Evolutionary conservation across 495 filamentous ascomycete genomes (phyloP).

Genomic region (Tuber borchii): DNA sequence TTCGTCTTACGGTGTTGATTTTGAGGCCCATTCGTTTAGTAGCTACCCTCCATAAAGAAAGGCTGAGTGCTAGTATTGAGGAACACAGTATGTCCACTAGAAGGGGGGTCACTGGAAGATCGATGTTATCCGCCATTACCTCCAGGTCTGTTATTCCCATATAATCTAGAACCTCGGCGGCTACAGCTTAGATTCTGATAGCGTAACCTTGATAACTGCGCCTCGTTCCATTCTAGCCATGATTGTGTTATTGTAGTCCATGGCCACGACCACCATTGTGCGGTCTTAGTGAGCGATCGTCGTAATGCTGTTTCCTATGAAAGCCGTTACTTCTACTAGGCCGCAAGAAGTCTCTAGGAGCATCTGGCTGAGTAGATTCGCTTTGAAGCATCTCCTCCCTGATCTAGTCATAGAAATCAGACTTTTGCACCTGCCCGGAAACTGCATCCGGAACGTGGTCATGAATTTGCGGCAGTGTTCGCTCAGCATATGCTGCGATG

Average conservation of each 20-base stretch:
- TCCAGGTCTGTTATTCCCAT: conserved; percentile 17
- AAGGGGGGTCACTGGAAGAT: conserved; percentile 20
- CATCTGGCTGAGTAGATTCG: not conserved
- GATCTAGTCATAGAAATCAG: not conserved
- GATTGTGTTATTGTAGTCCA: not conserved
- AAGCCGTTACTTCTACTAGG: not conserved
- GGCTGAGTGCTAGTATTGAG: conserved; percentile 14
- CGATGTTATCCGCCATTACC: conserved; percentile 8
- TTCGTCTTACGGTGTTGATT: conserved; percentile 21
- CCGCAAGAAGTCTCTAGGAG: not conserved
- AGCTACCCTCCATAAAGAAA: conserved; percentile 19
- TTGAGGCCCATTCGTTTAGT: conserved; percentile 22
- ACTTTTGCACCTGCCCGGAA: not conserved
- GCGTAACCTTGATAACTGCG: conserved; percentile 13
- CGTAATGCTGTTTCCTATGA: conserved; percentile 6
- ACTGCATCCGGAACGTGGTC: not conserved
- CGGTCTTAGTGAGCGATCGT: conserved; percentile 6
- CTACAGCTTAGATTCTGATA: not conserved
- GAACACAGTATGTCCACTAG: conserved; percentile 14
- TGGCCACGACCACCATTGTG: conserved; percentile 9
- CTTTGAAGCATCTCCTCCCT: no score
- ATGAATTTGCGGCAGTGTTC: not conserved
- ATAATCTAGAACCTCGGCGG: conserved; percentile 1
- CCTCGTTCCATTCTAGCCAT: conserved; percentile 11
- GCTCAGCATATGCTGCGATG: not conserved